Evolutionary conservation across 805 yeast genomes (phyloP).

Genomic region (Monosporozyma yasuniensis): DNA sequence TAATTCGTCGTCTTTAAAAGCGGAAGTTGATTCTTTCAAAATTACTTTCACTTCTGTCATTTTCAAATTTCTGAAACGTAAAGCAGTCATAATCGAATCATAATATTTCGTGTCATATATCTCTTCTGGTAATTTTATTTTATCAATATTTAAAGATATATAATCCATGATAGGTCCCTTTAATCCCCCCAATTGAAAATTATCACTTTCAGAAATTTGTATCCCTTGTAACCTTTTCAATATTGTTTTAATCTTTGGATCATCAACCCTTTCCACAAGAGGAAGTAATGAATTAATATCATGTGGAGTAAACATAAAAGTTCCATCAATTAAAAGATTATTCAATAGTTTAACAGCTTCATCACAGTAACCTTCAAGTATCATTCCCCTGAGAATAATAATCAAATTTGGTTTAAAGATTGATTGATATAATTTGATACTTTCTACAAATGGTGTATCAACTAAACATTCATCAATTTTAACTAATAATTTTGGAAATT

Average conservation of each 20-base stretch:
- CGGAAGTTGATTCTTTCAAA: too few relatives aligned
- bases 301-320: neutral
- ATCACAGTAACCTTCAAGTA: neutral
- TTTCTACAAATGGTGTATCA: neutral
- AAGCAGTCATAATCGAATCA: neutral
- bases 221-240: neutral
- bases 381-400: neutral
- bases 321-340: neutral
- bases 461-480: neutral
- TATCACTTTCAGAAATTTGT: too few relatives aligned
- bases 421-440: neutral
- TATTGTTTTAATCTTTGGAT: neutral
- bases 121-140: neutral
- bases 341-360: neutral
- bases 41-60: neutral
- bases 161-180: neutral
- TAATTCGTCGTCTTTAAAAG: neutral
- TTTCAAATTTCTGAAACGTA: neutral
- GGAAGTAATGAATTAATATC: neutral
- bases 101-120: neutral
- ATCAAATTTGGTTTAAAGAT: neutral
- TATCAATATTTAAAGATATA: neutral
- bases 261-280: neutral
- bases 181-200: neutral
- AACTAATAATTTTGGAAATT: slow-evolving; percentile 10